Conservation (phyloP, 345 rosid genomes). For the Balakata baccata region DNA sequence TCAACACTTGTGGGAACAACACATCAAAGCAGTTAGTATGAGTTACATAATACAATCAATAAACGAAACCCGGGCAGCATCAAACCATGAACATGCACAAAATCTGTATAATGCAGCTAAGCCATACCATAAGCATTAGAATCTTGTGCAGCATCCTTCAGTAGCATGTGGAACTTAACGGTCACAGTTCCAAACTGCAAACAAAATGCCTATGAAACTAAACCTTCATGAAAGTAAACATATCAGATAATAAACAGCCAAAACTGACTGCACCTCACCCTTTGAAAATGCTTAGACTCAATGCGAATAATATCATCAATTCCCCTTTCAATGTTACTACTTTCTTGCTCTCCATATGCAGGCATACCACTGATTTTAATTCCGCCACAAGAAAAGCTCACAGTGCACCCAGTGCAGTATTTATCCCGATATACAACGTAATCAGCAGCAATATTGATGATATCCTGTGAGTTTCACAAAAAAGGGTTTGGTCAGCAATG, state of each 20-base stretch:
- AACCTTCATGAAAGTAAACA: slow-evolving; percentile 1
- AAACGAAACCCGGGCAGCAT: not conserved
- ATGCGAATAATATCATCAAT: slow-evolving; percentile 71
- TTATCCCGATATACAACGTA: slow-evolving; percentile 49
- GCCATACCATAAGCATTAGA: slow-evolving; percentile 42
- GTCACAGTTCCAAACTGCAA: slow-evolving; percentile 55
- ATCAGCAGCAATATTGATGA: slow-evolving; percentile 45
- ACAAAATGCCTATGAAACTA: slow-evolving; percentile 17
- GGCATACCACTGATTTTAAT: slow-evolving; percentile 47
- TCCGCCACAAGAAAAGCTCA: slow-evolving; percentile 53
- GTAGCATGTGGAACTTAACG: slow-evolving; percentile 48
- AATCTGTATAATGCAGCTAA: slow-evolving; percentile 23
- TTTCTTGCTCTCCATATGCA: slow-evolving; percentile 34
- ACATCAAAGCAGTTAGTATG: not conserved
- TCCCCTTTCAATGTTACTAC: slow-evolving; percentile 45
- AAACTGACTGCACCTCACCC: slow-evolving; percentile 46
- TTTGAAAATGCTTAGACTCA: slow-evolving; percentile 53
- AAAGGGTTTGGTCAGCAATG: slow-evolving; percentile 15
- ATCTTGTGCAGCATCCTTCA: slow-evolving; percentile 39
- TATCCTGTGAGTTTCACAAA: slow-evolving; percentile 51
- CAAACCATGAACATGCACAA: slow-evolving; percentile 12
- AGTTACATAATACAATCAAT: too few species aligned
- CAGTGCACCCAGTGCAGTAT: slow-evolving; percentile 40
- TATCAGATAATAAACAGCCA: not conserved
- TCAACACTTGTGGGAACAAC: not conserved